Conservation (phyloP, 2,329 filamentous ascomycete species). For the Aspergillus sp. region DNA sequence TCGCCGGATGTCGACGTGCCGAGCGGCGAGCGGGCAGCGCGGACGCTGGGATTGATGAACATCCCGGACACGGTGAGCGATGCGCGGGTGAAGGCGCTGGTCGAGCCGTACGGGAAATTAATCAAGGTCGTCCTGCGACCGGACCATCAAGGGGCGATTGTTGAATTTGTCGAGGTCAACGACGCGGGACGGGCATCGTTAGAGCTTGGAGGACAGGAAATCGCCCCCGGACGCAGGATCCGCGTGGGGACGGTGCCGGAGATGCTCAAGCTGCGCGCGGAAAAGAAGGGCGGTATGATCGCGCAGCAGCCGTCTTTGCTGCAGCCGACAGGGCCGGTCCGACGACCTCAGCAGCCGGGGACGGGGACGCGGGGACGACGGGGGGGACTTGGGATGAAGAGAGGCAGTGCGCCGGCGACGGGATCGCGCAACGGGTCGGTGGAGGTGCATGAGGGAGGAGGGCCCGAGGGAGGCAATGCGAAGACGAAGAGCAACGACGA, state of each 20-base stretch:
- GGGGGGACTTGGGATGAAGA: constrained; percentile 43
- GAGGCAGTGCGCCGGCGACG: constrained; percentile 18
- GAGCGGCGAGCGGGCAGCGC: constrained; percentile 43
- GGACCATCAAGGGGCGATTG: constrained; percentile 71
- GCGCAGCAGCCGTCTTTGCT: constrained; percentile 19
- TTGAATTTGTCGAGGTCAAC: constrained; percentile 66
- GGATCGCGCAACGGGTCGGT: constrained; percentile 3
- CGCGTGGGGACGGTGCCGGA: constrained; percentile 45
- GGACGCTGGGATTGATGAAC: constrained; percentile 73
- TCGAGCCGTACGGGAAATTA: constrained; percentile 61
- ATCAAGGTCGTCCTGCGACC: constrained; percentile 71
- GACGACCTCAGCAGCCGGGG: constrained; percentile 38
- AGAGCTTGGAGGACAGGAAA: constrained; percentile 39
- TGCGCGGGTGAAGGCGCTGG: constrained; percentile 63
- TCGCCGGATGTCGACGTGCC: constrained; percentile 33
- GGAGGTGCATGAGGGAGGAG: constrained; percentile 14
- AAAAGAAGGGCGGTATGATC: constrained; percentile 32
- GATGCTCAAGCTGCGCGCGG: constrained; percentile 35
- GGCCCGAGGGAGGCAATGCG: constrained; percentile 9
- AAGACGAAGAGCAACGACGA: constrained; percentile 48
- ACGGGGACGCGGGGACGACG: constrained; percentile 34
- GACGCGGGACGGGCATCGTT: constrained; percentile 55
- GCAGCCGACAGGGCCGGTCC: constrained; percentile 28
- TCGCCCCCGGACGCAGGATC: constrained; percentile 33
- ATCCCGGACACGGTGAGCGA: constrained; percentile 90